phyloP scores from a whole-genome alignment of 2,329 filamentous ascomycete species.

The Cladosporium halotolerans region DNA sequence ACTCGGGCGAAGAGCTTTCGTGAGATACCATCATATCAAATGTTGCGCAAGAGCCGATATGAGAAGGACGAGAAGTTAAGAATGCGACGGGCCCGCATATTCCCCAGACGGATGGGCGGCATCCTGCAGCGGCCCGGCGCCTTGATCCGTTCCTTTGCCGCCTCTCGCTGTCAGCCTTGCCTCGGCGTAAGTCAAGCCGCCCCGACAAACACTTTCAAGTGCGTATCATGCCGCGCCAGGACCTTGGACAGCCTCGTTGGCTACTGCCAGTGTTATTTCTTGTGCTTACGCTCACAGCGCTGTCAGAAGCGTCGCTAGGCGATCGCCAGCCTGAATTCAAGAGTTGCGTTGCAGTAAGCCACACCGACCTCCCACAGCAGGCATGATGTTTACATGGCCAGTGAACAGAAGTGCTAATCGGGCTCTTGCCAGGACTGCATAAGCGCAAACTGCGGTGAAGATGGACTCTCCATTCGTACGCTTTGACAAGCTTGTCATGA shows the following conservation, averaged over 20 bases:
- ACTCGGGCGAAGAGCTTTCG: too few species aligned
- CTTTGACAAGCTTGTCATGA: neutral
- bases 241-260: conserved; percentile 13
- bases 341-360: conserved; percentile 72
- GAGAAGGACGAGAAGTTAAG: too few species aligned
- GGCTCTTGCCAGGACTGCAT: conserved; percentile 61
- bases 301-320: conserved; percentile 2
- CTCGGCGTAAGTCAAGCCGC: neutral
- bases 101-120: neutral
- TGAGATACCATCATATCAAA: too few species aligned
- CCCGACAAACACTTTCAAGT: neutral
- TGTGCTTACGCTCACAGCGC: neutral
- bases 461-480: conserved; percentile 63
- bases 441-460: conserved; percentile 68
- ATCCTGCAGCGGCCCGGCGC: neutral
- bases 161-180: neutral
- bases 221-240: conserved; percentile 23
- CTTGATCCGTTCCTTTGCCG: neutral
- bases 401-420: neutral
- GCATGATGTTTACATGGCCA: neutral
- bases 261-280: neutral
- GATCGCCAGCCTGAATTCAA: conserved; percentile 82
- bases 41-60: too few species aligned
- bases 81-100: neutral
- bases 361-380: too few species aligned